Evolutionary conservation across 345 rosid species (phyloP), one percentile per base, ranked within the genome.

Genomic region (Cardiospermum halicacabum): DNA sequence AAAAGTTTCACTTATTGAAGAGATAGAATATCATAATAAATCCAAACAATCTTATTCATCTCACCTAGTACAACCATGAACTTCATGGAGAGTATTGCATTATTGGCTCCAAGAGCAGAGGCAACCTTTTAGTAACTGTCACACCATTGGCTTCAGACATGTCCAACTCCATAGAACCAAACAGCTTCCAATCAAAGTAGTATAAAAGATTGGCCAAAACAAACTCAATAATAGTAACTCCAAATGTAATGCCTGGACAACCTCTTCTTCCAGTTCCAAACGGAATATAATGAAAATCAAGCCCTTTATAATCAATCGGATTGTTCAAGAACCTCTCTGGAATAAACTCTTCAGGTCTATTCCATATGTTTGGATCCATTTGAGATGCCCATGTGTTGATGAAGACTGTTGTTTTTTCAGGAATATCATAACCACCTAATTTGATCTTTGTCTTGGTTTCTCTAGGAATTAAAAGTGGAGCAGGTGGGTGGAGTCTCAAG

Each of bases 101-200:
- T n/a, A n/a, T n/a, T n/a, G n/a, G n/a, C n/a, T n/a, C n/a, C n/a
- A n/a, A n/a, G n/a, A n/a, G n/a, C n/a, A 68, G 32, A 18, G 60
- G 72, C 5, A 12, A 5, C 21, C 53, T 68, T 24, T 51, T 60
- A 27, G 10, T 4, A 39, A 53, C 30, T 0, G 32, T 39, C 9
- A 40, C 15, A 18, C 65, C 60, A 18, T 3, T 11, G 6, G 5
- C 30, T 26, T 68, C 72, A 37, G 5, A 25, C 66, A 68, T 68
- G 26, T 68, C 72, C 30, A 51, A n/a, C 0, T 51, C 26, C 11
- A 37, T 56, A 45, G 31, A 55, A 7, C 32, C 56, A 31, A 56
- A 47, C 56, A 45, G 15, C 45, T 57, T 56, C 70, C 56, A 56
- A n/a, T 68, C 71, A 58, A 68, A 49, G 50, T 58, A 51, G 21